phyloP scores from a whole-genome alignment of 805 yeast species.

The Schizosaccharomyces octosporus region DNA sequence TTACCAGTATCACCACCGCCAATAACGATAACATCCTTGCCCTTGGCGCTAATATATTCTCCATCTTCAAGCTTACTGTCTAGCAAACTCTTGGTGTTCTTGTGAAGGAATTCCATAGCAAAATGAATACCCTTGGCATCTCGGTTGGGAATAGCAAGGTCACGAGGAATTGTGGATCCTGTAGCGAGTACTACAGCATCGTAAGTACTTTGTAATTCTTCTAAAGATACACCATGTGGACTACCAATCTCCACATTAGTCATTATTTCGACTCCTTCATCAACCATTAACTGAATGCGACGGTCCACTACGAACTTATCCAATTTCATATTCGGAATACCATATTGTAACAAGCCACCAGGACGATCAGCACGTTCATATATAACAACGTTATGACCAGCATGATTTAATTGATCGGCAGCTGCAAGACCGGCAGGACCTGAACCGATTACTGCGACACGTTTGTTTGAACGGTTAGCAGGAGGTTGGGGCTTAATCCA shows the following conservation, averaged over 20 bases:
- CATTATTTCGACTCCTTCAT: conserved; percentile 67
- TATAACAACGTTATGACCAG: conserved; percentile 79
- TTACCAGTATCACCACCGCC: conserved; percentile 99
- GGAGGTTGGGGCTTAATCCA: conserved; percentile 84
- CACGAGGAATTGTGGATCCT: conserved; percentile 93
- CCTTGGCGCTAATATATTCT: conserved; percentile 24
- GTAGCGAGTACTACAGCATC: conserved; percentile 82
- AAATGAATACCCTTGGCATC: conserved; percentile 68
- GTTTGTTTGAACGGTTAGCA: conserved; percentile 53
- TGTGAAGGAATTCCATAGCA: conserved; percentile 77
- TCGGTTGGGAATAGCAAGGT: conserved; percentile 82
- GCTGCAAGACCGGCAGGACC: conserved; percentile 95
- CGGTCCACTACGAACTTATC: conserved; percentile 83
- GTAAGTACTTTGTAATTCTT: conserved; percentile 32
- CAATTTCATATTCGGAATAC: conserved; percentile 96
- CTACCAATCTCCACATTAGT: conserved; percentile 65
- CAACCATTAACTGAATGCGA: conserved; percentile 70
- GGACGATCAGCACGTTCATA: conserved; percentile 86
- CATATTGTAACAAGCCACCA: conserved; percentile 95
- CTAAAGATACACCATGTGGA: conserved; percentile 34
- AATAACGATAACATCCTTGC: conserved; percentile 81
- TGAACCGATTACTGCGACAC: conserved; percentile 73
- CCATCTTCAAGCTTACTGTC: conserved; percentile 48
- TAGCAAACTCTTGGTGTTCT: conserved; percentile 75
- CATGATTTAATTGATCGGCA: conserved; percentile 90